Conservation (phyloP, 805 yeast species). For the Starmerella potacharoeniae region DNA sequence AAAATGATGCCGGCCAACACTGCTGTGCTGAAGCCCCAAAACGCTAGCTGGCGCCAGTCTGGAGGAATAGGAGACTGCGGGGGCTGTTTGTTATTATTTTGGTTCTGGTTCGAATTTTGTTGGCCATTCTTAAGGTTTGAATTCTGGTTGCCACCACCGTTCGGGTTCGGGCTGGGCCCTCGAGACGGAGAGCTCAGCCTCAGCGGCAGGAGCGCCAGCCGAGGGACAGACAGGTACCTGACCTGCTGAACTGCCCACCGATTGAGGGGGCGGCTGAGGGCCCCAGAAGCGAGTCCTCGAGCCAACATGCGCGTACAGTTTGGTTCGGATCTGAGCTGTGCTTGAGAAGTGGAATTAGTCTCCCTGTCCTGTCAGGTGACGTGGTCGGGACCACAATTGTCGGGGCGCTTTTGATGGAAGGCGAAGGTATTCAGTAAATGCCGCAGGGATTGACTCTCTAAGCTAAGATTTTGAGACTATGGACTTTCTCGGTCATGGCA, state of each 20-base stretch:
- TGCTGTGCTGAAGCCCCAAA: conserved; percentile 21
- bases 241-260: background rate
- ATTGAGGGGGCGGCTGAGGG: background rate
- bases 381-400: background rate
- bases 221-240: background rate
- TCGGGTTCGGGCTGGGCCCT: background rate
- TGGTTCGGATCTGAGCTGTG: background rate
- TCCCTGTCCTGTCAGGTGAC: background rate
- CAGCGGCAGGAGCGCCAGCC: background rate
- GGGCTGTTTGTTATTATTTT: background rate
- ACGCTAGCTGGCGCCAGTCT: conserved; percentile 16
- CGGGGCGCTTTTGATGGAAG: too few relatives aligned
- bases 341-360: background rate
- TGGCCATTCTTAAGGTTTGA: background rate
- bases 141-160: background rate
- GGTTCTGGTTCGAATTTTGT: background rate
- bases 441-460: too few relatives aligned
- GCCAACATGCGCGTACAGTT: conserved; percentile 1
- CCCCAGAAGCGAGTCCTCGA: conserved; percentile 5
- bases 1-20: conserved; percentile 14
- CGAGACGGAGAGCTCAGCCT: background rate
- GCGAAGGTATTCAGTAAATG: too few relatives aligned
- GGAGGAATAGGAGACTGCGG: conserved; percentile 11
- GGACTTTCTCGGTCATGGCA: too few relatives aligned
- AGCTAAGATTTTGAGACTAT: too few relatives aligned